These are phyloP conservation scores for Scutellaria barbata DNA, from an alignment of 257 asterid species.

Conservation along the genomic window DNA sequence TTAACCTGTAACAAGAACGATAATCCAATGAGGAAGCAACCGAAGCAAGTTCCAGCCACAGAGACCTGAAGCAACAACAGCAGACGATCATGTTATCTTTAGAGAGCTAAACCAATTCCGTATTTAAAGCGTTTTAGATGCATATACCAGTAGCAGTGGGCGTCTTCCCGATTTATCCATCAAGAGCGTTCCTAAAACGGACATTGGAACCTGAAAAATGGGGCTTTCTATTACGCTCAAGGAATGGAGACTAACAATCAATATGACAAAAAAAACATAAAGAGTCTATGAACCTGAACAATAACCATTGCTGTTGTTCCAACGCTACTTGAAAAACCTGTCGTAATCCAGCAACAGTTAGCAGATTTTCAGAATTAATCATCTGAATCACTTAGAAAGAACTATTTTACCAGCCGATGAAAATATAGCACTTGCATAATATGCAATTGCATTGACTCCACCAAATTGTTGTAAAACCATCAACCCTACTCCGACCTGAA, in stretches of 20 bases:
- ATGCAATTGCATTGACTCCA: slow-evolving; percentile 86
- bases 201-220: slow-evolving; percentile 74
- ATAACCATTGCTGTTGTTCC: slow-evolving; percentile 87
- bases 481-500: slow-evolving; percentile 91
- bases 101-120: background rate
- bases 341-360: slow-evolving; percentile 15
- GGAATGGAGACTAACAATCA: background rate
- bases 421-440: slow-evolving; percentile 85
- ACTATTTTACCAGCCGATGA: slow-evolving; percentile 69
- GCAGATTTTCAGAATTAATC: background rate
- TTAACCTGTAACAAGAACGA: slow-evolving; percentile 56
- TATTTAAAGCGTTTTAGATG: background rate
- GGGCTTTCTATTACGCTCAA: background rate
- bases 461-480: slow-evolving; percentile 93
- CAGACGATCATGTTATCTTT: slow-evolving; percentile 23
- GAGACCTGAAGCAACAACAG: slow-evolving; percentile 64
- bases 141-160: slow-evolving; percentile 69
- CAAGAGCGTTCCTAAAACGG: slow-evolving; percentile 67
- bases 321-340: slow-evolving; percentile 72
- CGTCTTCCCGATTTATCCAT: slow-evolving; percentile 90
- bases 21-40: slow-evolving; percentile 68
- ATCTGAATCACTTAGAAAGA: background rate
- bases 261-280: background rate
- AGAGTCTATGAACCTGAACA: slow-evolving; percentile 59
- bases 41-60: slow-evolving; percentile 76